These are phyloP conservation scores for Adansonia grandidieri DNA, from an alignment of 441 rosid species.

Conservation along the genomic window DNA sequence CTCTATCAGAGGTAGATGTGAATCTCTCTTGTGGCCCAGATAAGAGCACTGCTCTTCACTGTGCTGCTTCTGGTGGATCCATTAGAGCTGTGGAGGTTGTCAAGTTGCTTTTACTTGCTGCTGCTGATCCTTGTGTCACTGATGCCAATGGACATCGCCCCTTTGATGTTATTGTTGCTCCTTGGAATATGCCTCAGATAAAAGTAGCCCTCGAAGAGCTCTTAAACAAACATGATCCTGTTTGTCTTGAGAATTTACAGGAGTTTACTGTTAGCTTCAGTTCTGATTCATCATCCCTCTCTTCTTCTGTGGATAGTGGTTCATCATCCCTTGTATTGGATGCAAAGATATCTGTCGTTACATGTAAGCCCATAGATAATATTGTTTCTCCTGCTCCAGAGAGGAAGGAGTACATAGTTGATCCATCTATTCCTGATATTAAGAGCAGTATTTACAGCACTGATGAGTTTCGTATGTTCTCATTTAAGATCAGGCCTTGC, in stretches of 20 bases:
- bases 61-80: constrained; percentile 82
- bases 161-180: constrained; percentile 61
- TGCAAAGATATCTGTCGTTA: constrained; percentile 33
- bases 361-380: constrained; percentile 36
- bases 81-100: constrained; percentile 52
- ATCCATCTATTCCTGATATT: constrained; percentile 62
- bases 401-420: constrained; percentile 60
- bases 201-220: constrained; percentile 55
- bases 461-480: constrained; percentile 65
- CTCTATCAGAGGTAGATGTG: constrained; percentile 36
- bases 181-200: constrained; percentile 43
- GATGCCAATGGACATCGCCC: constrained; percentile 69
- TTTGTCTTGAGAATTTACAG: constrained; percentile 25
- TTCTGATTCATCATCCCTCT: constrained; percentile 40
- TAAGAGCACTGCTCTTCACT: constrained; percentile 75
- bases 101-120: constrained; percentile 59
- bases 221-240: constrained; percentile 16
- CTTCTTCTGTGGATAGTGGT: constrained; percentile 37
- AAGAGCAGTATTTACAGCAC: constrained; percentile 56
- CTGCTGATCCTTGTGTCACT: constrained; percentile 54
- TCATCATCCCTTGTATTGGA: constrained; percentile 40
- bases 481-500: constrained; percentile 67
- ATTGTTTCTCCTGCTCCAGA: constrained; percentile 25
- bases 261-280: constrained; percentile 32
- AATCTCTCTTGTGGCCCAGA: constrained; percentile 60